Conservation (phyloP, 192 early-diverging fungal genomes). For the Martensiomyces pterosporus region DNA sequence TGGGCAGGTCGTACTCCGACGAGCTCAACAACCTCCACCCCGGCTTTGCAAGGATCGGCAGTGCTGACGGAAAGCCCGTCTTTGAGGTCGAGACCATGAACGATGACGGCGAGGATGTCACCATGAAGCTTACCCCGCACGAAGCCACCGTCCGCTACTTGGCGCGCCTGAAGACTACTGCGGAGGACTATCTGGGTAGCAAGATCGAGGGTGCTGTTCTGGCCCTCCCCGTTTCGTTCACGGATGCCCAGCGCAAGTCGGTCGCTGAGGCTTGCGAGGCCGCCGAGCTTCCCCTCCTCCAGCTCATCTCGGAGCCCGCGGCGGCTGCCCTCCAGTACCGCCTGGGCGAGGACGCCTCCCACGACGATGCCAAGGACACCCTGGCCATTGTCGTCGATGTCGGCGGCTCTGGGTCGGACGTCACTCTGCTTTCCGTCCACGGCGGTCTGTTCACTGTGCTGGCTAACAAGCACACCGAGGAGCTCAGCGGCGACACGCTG, state of each 20-base stretch:
- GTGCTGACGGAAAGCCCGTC: slow-evolving; percentile 54
- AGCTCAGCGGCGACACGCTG: slow-evolving; percentile 81
- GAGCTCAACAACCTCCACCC: slow-evolving; percentile 33
- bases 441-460: slow-evolving; percentile 82
- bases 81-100: slow-evolving; percentile 63
- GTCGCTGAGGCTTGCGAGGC: slow-evolving; percentile 61
- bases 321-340: slow-evolving; percentile 88
- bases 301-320: slow-evolving; percentile 83
- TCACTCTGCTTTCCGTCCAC: slow-evolving; percentile 71
- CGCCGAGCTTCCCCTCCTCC: slow-evolving; percentile 76
- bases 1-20: slow-evolving; percentile 57
- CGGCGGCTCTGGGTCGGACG: slow-evolving; percentile 80
- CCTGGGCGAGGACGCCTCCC: slow-evolving; percentile 51
- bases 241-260: slow-evolving; percentile 63
- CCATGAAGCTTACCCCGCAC: slow-evolving; percentile 60
- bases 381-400: slow-evolving; percentile 84
- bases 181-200: slow-evolving; percentile 80
- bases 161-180: slow-evolving; percentile 75
- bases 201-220: slow-evolving; percentile 78
- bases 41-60: slow-evolving; percentile 54
- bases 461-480: slow-evolving; percentile 68
- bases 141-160: slow-evolving; percentile 81
- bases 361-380: slow-evolving; percentile 61
- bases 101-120: slow-evolving; percentile 44
- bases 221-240: slow-evolving; percentile 83